Evolutionary conservation across 257 asterid species (phyloP).

Genomic region (Thymus quinquecostatus): DNA sequence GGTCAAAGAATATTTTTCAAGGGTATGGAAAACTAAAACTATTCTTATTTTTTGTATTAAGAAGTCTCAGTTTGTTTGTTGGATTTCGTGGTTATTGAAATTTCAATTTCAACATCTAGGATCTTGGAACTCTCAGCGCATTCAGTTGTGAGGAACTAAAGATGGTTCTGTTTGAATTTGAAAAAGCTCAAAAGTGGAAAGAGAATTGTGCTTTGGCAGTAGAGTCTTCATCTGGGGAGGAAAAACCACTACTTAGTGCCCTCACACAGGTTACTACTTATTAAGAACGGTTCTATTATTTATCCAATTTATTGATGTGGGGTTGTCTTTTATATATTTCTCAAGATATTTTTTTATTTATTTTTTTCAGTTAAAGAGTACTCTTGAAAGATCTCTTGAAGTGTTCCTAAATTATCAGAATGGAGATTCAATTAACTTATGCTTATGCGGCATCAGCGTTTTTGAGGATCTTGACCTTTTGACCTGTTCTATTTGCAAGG

Average conservation of each 20-base stretch:
- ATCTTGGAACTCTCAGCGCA: conserved; percentile 64
- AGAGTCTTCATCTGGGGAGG: conserved; percentile 51
- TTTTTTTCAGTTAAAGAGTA: conserved; percentile 52
- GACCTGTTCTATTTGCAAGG: conserved; percentile 69
- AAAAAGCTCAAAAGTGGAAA: conserved; percentile 67
- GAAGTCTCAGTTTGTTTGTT: conserved; percentile 15
- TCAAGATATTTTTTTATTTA: conserved; percentile 20
- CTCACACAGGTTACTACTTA: conserved; percentile 68
- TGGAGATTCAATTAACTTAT: conserved; percentile 36
- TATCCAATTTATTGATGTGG: conserved; percentile 21
- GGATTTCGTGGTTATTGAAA: conserved; percentile 26
- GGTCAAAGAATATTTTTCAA: conserved; percentile 4
- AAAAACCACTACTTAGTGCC: conserved; percentile 42
- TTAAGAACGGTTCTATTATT: conserved; percentile 20
- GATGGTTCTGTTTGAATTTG: conserved; percentile 62
- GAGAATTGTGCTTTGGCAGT: conserved; percentile 50
- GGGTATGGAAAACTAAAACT: neutral
- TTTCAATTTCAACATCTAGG: conserved; percentile 52
- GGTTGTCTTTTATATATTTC: conserved; percentile 19
- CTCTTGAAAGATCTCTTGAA: conserved; percentile 59
- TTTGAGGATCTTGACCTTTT: conserved; percentile 48
- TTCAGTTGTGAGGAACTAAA: conserved; percentile 74
- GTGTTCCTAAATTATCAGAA: conserved; percentile 43
- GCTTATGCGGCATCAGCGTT: conserved; percentile 50
- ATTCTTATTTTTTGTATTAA: conserved; percentile 26